Evolutionary conservation across 139 green algal species (phyloP), one percentile per base, ranked within the genome.

Genomic region (Picochlorum sp.): DNA sequence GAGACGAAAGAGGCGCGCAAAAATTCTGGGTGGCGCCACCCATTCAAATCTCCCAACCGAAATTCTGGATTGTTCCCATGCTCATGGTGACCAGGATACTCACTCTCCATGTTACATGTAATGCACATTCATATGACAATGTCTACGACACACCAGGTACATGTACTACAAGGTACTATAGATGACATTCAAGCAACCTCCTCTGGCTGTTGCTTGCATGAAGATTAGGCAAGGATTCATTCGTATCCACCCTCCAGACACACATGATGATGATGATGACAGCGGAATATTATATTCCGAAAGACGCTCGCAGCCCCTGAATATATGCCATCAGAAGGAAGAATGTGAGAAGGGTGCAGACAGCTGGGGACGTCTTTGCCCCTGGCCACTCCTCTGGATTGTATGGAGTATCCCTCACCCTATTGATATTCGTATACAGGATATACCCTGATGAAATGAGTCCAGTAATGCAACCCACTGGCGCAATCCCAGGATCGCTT

Each of bases 311-410:
- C 28, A 87, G 54, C 1, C 60, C 80, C 58, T 88, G 81, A 16
- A 80, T 60, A 62, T 79, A 85, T 30, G 78, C 77, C 51, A 74
- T 72, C 6, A 87, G 65, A 2, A 60, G 60, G 52, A 89, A 87
- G 69, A 89, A 89, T 34, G 63, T 67, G 47, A 86, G 68, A 47
- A 89, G 71, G 21, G 41, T 56, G 67, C 83, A 81, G 9, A 21
- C 58, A 1, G 69, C 78, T 1, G 81, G 80, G 73, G 76, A 85
- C 2, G 74, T 63, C 59, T 85, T 86, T 51, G 78, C 70, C 1
- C 83, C 83, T 1, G 83, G 83, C 81, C 81, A 89, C 59, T 86
- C 78, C 0, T 65, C 20, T 9, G 72, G 62, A 47, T 85, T 72
- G 23, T 66, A 73, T 15, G 57, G 57, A 0, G 71, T 77, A 37